Percentiles rank a stretch among this genome's conserved stretches.
Conservation (phyloP, 208 protist genomes). For the Phytomonas sp. region DNA sequence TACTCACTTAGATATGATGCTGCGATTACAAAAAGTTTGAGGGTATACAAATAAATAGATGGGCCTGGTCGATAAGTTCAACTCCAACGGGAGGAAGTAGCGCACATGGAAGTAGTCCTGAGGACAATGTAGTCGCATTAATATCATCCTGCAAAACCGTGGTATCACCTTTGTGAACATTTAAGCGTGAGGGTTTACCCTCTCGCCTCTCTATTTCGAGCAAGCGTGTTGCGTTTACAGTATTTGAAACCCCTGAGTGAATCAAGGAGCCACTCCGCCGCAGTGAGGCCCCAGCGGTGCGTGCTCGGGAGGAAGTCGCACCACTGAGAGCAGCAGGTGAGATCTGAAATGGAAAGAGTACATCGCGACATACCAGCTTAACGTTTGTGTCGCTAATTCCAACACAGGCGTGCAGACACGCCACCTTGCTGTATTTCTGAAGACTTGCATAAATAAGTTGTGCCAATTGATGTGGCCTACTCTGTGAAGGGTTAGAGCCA, state of each 20-base stretch:
- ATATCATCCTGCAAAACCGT: slow-evolving; percentile 2
- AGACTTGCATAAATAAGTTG: slow-evolving; percentile 35
- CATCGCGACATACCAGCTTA: slow-evolving; percentile 48
- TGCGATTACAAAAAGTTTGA: not conserved
- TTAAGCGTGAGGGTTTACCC: not conserved
- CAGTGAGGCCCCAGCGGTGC: not conserved
- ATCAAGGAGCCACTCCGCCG: not conserved
- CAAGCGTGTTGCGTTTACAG: not conserved
- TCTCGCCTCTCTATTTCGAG: not conserved
- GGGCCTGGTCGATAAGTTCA: slow-evolving; percentile 17
- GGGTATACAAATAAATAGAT: slow-evolving; percentile 18
- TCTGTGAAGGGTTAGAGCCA: slow-evolving; percentile 28
- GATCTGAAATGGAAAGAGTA: slow-evolving; percentile 55
- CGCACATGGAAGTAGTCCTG: slow-evolving; percentile 4
- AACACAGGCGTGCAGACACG: slow-evolving; percentile 8
- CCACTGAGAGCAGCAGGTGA: slow-evolving; percentile 1
- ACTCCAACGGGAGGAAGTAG: slow-evolving; percentile 8
- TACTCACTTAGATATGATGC: not conserved
- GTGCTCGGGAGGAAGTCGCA: not conserved
- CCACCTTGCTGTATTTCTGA: slow-evolving; percentile 7
- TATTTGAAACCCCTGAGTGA: not conserved
- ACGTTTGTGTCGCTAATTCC: slow-evolving; percentile 56
- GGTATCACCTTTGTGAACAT: not conserved
- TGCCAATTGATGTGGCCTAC: slow-evolving; percentile 46
- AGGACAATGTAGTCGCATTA: slow-evolving; percentile 10